phyloP scores from a whole-genome alignment of 2,329 filamentous ascomycete species.

The Bipolaris sorokiniana region DNA sequence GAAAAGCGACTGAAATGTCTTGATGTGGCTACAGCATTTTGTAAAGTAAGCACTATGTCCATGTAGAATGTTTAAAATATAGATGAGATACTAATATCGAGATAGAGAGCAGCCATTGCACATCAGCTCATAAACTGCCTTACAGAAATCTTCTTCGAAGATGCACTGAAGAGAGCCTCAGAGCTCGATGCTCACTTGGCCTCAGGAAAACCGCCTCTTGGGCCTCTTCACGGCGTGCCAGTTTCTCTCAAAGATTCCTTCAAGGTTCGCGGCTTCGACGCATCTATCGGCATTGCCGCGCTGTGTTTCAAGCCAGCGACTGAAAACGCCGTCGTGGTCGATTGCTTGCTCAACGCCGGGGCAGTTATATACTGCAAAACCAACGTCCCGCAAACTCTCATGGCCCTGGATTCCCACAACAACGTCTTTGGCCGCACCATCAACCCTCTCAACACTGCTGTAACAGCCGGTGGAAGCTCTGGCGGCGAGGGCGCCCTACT shows the following conservation, averaged over 20 bases:
- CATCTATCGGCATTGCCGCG: slow-evolving; percentile 51
- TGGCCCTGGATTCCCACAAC: slow-evolving; percentile 61
- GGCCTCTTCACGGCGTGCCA: slow-evolving; percentile 56
- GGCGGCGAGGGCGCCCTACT: slow-evolving; percentile 62
- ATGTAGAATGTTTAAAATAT: not conserved
- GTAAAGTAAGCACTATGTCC: slow-evolving; percentile 42
- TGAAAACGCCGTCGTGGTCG: slow-evolving; percentile 51
- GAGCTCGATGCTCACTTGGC: slow-evolving; percentile 51
- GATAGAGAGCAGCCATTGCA: slow-evolving; percentile 54
- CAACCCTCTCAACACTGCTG: slow-evolving; percentile 55
- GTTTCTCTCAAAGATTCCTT: slow-evolving; percentile 59
- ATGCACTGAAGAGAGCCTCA: slow-evolving; percentile 44
- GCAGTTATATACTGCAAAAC: slow-evolving; percentile 62
- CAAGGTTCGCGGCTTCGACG: slow-evolving; percentile 55
- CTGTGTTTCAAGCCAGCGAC: slow-evolving; percentile 53
- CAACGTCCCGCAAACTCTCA: slow-evolving; percentile 62
- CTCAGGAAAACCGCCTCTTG: slow-evolving; percentile 49
- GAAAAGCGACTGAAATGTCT: slow-evolving; percentile 44
- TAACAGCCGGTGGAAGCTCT: slow-evolving; percentile 60
- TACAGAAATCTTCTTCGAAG: slow-evolving; percentile 49
- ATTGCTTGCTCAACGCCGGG: slow-evolving; percentile 53
- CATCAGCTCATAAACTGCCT: slow-evolving; percentile 55
- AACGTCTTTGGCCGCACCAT: slow-evolving; percentile 56
- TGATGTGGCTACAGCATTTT: slow-evolving; percentile 52
- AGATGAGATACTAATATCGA: not conserved